phyloP scores from a whole-genome alignment of 257 asterid genomes.

The Solanum tarijense region DNA sequence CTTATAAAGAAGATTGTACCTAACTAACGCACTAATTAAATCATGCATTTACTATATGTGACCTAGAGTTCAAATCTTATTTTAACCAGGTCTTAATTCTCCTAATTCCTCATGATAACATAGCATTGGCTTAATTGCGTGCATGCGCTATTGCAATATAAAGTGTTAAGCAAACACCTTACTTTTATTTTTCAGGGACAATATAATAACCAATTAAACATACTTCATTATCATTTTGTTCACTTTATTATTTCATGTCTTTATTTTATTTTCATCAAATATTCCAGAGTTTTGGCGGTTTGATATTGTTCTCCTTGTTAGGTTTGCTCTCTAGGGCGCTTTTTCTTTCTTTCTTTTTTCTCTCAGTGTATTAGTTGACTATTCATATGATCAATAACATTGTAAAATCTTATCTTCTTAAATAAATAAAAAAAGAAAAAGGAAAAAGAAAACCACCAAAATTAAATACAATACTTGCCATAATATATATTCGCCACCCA shows the following conservation, averaged over 20 bases:
- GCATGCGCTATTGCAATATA: not conserved
- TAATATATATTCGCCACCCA: too few relatives aligned
- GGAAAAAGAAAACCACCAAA: not conserved
- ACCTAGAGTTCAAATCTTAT: not conserved
- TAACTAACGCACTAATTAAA: not conserved
- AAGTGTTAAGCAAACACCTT: not conserved
- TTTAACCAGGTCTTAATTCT: not conserved
- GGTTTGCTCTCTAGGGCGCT: not conserved
- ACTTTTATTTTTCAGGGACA: not conserved
- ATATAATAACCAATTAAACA: too few relatives aligned
- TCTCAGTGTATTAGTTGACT: too few relatives aligned
- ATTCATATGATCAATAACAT: too few relatives aligned
- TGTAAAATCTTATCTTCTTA: too few relatives aligned
- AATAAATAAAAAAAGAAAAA: too few relatives aligned
- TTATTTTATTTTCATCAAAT: not conserved
- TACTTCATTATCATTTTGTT: not conserved
- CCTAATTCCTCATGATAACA: not conserved
- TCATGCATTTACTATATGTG: not conserved
- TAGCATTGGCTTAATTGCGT: not conserved
- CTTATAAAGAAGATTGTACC: not conserved
- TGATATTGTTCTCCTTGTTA: not conserved
- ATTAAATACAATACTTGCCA: not conserved
- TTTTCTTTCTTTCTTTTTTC: too few relatives aligned
- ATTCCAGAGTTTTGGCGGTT: not conserved
- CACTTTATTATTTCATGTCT: not conserved